Conservation (phyloP, 2,329 filamentous ascomycete species). For the Colletotrichum destructivum region DNA sequence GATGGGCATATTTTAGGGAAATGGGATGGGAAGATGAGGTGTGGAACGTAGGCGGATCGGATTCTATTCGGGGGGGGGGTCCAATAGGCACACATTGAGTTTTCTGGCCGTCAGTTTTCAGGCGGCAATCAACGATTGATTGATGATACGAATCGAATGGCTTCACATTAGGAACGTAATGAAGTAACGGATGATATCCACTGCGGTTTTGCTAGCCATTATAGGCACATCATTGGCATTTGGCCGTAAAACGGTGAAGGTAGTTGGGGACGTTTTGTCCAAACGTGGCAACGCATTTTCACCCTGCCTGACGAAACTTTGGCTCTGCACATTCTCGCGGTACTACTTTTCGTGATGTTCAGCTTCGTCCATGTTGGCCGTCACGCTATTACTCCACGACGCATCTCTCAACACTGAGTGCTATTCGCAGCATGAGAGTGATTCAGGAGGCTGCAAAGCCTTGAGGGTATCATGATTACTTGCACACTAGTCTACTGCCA, state of each 20-base stretch:
- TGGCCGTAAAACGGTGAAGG: slow-evolving; percentile 5
- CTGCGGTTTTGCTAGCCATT: slow-evolving; percentile 20
- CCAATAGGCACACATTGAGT: slow-evolving; percentile 51
- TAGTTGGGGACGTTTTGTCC: background rate
- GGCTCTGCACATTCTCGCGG: background rate
- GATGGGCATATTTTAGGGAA: slow-evolving; percentile 34
- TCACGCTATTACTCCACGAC: background rate
- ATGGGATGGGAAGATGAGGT: slow-evolving; percentile 29
- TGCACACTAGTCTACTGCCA: background rate
- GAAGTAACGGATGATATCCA: slow-evolving; percentile 19
- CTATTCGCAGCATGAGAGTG: background rate
- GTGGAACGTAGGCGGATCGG: slow-evolving; percentile 23
- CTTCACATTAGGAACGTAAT: slow-evolving; percentile 40
- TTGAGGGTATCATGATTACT: slow-evolving; percentile 30
- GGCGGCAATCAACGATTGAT: slow-evolving; percentile 49
- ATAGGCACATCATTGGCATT: slow-evolving; percentile 8
- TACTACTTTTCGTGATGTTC: background rate
- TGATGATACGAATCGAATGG: slow-evolving; percentile 37
- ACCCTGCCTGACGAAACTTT: background rate
- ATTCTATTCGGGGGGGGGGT: slow-evolving; percentile 42
- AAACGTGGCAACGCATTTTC: slow-evolving; percentile 8
- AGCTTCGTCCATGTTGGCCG: too few relatives aligned
- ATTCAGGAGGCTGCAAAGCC: background rate
- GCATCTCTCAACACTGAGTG: background rate
- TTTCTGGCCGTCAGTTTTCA: slow-evolving; percentile 49